Base-by-base conservation (phyloP, 2,329 filamentous ascomycete species). In the Pyrenophora seminiperda region DNA sequence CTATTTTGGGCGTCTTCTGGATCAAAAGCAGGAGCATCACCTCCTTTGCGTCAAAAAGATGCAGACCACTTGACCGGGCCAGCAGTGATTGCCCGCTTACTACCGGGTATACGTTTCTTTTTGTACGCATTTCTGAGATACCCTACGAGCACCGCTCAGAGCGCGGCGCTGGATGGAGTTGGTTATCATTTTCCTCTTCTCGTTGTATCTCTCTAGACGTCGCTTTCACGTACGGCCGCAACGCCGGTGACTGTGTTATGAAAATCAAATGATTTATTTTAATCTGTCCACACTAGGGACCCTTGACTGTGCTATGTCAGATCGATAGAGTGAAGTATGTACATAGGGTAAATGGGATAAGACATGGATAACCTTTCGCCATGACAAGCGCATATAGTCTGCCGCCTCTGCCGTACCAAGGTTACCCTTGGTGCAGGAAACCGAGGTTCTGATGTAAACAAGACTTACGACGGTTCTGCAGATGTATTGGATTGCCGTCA, bases 61-160 rank as follows among this genome's bases (percentile, higher is more conserved):
- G 24, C 2, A 27, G 10, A 11, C 32, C 15, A 3, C 22, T 22
- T n/a, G 3, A n/a, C 18, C 19, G 14, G 17, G 4, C 24, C 14
- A 18, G 1, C n/a, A 33, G 3, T 13, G 13, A 22, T 7, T 19
- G 11, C 31, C 46, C 40, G 34, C 15, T 53, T 31, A 43, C 27
- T 13, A 32, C 22, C 24, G 24, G 24, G 13, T 22, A 53, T 41
- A 58, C 51, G 52, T 56, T 49, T 57, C 29, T 15, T 53, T 53
- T 31, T 14, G 50, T 17, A 37, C 9, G 27, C 44, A 38, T 53
- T 34, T 50, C 54, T 59, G 48, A 58, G 58, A 64, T 64, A 64
- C 61, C 61, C 61, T 40, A 43, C 36, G 51, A 60, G 54, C 51
- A 56, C 43, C 56, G 61, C 61, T 39, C 40, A 29, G 49, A 61